Conservation (phyloP, 2,329 filamentous ascomycete species). For the Apiospora aurea region DNA sequence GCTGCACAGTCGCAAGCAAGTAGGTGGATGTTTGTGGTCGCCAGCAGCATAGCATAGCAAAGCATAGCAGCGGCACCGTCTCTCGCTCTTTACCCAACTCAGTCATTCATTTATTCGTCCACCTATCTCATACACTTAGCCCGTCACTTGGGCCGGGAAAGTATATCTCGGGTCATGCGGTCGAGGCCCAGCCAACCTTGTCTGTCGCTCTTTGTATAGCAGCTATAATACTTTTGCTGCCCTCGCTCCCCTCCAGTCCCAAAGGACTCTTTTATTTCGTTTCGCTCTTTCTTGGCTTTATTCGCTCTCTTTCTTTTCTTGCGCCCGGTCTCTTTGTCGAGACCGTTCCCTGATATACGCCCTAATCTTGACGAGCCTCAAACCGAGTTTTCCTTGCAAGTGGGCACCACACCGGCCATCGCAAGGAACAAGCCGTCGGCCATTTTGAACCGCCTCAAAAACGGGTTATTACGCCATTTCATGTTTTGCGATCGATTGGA, state of each 20-base stretch:
- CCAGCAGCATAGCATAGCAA: constrained; percentile 24
- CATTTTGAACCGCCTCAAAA: constrained; percentile 1
- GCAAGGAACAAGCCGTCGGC: background rate
- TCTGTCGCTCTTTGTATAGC: constrained; percentile 25
- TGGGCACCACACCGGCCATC: constrained; percentile 1
- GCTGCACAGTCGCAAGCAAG: constrained; percentile 16
- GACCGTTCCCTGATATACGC: constrained; percentile 4
- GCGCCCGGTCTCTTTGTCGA: constrained; percentile 5
- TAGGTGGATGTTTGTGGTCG: constrained; percentile 26
- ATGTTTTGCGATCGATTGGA: constrained; percentile 15
- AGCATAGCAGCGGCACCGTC: constrained; percentile 25
- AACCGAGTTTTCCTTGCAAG: constrained; percentile 15
- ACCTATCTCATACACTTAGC: constrained; percentile 12
- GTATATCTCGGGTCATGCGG: constrained; percentile 28
- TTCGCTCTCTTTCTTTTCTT: background rate
- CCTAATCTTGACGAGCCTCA: background rate
- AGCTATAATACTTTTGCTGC: constrained; percentile 23
- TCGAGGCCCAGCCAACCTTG: constrained; percentile 25
- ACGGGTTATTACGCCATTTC: background rate
- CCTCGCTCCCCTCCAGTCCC: constrained; percentile 14
- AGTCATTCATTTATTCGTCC: constrained; percentile 25
- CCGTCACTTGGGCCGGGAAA: constrained; percentile 22
- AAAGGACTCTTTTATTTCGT: constrained; percentile 15
- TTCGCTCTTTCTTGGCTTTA: constrained; percentile 14
- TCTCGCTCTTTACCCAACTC: constrained; percentile 28